phyloP scores from a whole-genome alignment of 805 yeast genomes.

The Hanseniaspora meyeri region DNA sequence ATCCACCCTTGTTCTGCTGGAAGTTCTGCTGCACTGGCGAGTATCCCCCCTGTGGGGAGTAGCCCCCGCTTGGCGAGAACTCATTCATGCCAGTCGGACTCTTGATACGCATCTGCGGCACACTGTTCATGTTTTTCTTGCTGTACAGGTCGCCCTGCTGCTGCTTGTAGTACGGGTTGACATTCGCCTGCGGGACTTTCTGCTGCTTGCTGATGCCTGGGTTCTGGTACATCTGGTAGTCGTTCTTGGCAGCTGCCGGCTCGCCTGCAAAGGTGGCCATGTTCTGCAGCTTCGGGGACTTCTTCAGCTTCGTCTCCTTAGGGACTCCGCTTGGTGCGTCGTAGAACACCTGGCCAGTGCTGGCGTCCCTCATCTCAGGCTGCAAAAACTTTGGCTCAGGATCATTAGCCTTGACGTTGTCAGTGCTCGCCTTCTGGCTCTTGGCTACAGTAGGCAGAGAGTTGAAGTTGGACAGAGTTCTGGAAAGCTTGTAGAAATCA shows the following conservation, averaged over 20 bases:
- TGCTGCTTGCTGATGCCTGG: background rate
- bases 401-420: slow-evolving; percentile 18
- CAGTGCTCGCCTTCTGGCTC: background rate
- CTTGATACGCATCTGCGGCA: background rate
- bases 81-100: background rate
- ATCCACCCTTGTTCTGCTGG: background rate
- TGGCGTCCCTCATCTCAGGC: slow-evolving; percentile 1
- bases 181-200: slow-evolving; percentile 1
- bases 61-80: background rate
- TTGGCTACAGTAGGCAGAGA: background rate
- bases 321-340: slow-evolving; percentile 16
- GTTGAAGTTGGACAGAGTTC: slow-evolving; percentile 14
- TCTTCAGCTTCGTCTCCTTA: slow-evolving; percentile 16
- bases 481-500: slow-evolving; percentile 18
- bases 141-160: slow-evolving; percentile 12
- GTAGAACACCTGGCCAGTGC: slow-evolving; percentile 17
- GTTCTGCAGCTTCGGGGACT: slow-evolving; percentile 12
- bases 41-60: background rate
- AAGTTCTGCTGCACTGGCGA: background rate
- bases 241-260: background rate
- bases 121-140: slow-evolving; percentile 7
- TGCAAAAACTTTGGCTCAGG: slow-evolving; percentile 18
- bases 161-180: slow-evolving; percentile 13
- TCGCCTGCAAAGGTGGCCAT: slow-evolving; percentile 7
- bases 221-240: background rate